A percentile compares a stretch with the other conserved stretches of the same genome.
phyloP scores from a whole-genome alignment of 768 basidiomycete species.

The Tremella yokohamensis region DNA sequence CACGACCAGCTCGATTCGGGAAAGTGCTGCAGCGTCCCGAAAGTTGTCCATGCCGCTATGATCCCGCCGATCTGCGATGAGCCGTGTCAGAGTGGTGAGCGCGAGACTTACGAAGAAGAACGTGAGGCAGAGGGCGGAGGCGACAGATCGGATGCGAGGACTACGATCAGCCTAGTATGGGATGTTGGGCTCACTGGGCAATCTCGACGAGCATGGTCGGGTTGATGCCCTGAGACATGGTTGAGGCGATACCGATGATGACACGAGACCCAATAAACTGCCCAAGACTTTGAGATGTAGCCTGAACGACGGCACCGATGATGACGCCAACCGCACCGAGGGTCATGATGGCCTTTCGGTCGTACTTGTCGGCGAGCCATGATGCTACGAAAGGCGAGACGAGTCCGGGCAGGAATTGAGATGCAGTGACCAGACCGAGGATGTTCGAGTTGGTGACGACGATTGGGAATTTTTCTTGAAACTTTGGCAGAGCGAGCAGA shows the following conservation, averaged over 20 bases:
- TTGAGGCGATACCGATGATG: neutral
- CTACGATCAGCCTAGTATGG: too few species aligned
- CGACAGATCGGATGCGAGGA: slow-evolving; percentile 4
- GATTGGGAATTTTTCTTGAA: too few species aligned
- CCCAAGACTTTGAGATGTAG: neutral
- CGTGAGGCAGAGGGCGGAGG: slow-evolving; percentile 36
- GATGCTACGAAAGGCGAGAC: slow-evolving; percentile 14
- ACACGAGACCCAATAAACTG: slow-evolving; percentile 3
- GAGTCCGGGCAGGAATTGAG: slow-evolving; percentile 22
- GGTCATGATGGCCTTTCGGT: neutral
- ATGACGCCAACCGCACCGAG: slow-evolving; percentile 3
- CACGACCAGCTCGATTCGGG: slow-evolving; percentile 9
- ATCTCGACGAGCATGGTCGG: neutral
- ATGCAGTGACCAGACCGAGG: slow-evolving; percentile 27
- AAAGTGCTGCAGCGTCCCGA: too few species aligned
- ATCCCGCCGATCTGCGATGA: too few species aligned
- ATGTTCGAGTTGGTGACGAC: slow-evolving; percentile 1
- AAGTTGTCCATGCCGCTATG: too few species aligned
- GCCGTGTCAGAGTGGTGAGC: neutral
- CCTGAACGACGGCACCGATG: slow-evolving; percentile 5
- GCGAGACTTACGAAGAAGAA: slow-evolving; percentile 11
- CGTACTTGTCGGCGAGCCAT: slow-evolving; percentile 38
- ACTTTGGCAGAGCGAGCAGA: too few species aligned
- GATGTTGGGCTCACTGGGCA: neutral
- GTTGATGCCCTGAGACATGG: neutral